phyloP scores from a whole-genome alignment of 2,329 filamentous ascomycete genomes.

The Fusarium tupiense region DNA sequence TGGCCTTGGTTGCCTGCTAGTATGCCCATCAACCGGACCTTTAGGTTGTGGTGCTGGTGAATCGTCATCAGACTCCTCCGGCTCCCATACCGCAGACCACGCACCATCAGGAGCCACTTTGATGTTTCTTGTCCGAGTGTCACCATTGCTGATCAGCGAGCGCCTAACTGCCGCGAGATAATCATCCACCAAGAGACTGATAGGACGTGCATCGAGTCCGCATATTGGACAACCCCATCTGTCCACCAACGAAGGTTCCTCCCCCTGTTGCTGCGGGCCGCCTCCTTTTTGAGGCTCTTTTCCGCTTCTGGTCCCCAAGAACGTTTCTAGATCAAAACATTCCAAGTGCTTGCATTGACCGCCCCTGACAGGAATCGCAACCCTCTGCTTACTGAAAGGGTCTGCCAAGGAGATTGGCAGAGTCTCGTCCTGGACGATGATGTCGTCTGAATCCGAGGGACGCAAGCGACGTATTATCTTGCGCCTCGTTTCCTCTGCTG shows the following conservation, averaged over 20 bases:
- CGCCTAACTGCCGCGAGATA: slow-evolving; percentile 74
- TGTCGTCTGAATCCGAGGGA: slow-evolving; percentile 61
- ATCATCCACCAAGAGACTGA: slow-evolving; percentile 74
- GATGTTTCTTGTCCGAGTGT: slow-evolving; percentile 45
- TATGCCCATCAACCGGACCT: not conserved
- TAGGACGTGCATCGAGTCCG: slow-evolving; percentile 77
- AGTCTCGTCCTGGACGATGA: slow-evolving; percentile 66
- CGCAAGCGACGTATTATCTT: slow-evolving; percentile 64
- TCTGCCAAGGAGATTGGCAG: slow-evolving; percentile 70
- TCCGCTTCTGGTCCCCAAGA: slow-evolving; percentile 72
- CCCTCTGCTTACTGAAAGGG: slow-evolving; percentile 73
- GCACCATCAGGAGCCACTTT: slow-evolving; percentile 44
- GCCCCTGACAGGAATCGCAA: slow-evolving; percentile 77
- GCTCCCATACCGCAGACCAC: slow-evolving; percentile 48
- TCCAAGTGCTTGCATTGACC: slow-evolving; percentile 78
- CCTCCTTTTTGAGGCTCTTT: slow-evolving; percentile 47
- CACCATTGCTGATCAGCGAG: slow-evolving; percentile 53
- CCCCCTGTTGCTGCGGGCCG: slow-evolving; percentile 11
- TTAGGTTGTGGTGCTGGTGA: slow-evolving; percentile 18
- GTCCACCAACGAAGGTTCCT: slow-evolving; percentile 68
- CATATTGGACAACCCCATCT: slow-evolving; percentile 92
- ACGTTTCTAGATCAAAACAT: slow-evolving; percentile 90
- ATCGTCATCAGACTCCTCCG: slow-evolving; percentile 43
- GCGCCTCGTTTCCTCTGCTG: slow-evolving; percentile 60
- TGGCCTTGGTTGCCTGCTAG: slow-evolving; percentile 17